Base-by-base conservation (phyloP, 768 basidiomycete species). In the Mycena filopes region DNA sequence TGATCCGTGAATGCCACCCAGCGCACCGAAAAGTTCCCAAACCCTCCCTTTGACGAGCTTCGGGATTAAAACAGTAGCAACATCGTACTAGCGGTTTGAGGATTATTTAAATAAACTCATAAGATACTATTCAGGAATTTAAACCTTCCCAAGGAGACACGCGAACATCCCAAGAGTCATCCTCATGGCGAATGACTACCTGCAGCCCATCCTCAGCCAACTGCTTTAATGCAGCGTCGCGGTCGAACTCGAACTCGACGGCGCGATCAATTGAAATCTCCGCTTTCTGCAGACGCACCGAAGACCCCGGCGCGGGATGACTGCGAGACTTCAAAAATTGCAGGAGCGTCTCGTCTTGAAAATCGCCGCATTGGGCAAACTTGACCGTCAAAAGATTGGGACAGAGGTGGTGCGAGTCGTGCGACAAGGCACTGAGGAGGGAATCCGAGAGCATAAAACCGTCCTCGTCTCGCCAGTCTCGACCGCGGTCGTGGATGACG, bases 101-200 rank as follows among this genome's bases (percentile, higher is more conserved):
- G 15, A 36, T 36, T 36, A 36, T 36, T 36, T 36, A 4, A 36
- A 36, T 10, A 11, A 36, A 33, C 31, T 33, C 31, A 33, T n/a
- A 33, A 33, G 31, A 11, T 40, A 53, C 16, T 33, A 21, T 31
- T n/a, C 26, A 29, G 43, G n/a, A 21, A 10, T 20, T 31, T 46
- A 60, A 36, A 18, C 64, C 64, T 43, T 65, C 64, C 64, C 64
- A 65, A 28, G 64, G 64, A 26, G 57, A 60, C 28, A 65, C 64
- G 15, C 64, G 43, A n/a, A 60, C 57, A 40, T 65, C 64, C 64
- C 64, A 65, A 13, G 46, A 36, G n/a, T 65, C 64, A n/a, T 65
- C 64, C 31, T 65, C 64, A 7, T 53, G 45, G 29, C 47, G 51
- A 20, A 65, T 43, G 26, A 33, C 28, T 9, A 48, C 51, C 25